phyloP scores from a whole-genome alignment of 2,329 filamentous ascomycete genomes.

The Scedosporium dehoogii region DNA sequence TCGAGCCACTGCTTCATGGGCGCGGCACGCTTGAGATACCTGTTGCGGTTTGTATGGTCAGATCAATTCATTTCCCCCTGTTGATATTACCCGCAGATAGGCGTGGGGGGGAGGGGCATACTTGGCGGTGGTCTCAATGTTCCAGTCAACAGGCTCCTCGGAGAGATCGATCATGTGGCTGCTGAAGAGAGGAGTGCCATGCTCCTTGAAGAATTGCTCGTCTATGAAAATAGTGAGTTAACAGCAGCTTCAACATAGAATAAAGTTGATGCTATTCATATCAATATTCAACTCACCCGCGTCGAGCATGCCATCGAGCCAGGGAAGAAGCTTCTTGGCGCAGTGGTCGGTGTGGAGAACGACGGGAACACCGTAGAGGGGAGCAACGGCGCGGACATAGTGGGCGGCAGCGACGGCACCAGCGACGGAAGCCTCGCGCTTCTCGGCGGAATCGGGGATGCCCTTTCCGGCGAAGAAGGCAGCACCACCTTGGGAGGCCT shows the following conservation, averaged over 20 bases:
- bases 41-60: not conserved
- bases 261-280: not conserved
- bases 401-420: constrained; percentile 84
- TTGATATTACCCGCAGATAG: too few relatives aligned
- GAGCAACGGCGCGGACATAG: constrained; percentile 84
- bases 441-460: constrained; percentile 57
- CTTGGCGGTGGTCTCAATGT: constrained; percentile 83
- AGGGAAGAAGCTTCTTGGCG: constrained; percentile 98
- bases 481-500: constrained; percentile 86
- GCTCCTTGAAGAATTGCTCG: constrained; percentile 87
- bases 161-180: constrained; percentile 98
- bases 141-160: constrained; percentile 82
- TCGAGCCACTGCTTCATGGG: constrained; percentile 99
- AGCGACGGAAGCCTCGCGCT: constrained; percentile 76
- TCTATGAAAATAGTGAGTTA: constrained; percentile 32
- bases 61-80: not conserved
- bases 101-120: not conserved
- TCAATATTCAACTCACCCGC: constrained; percentile 27
- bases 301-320: constrained; percentile 92
- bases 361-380: constrained; percentile 49
- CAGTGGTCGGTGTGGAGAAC: constrained; percentile 97
- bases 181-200: constrained; percentile 83
- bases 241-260: not conserved
- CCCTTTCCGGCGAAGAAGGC: constrained; percentile 91
- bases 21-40: constrained; percentile 83